Evolutionary conservation across 805 yeast genomes (phyloP).

Genomic region (Nakazawaea ernobii): DNA sequence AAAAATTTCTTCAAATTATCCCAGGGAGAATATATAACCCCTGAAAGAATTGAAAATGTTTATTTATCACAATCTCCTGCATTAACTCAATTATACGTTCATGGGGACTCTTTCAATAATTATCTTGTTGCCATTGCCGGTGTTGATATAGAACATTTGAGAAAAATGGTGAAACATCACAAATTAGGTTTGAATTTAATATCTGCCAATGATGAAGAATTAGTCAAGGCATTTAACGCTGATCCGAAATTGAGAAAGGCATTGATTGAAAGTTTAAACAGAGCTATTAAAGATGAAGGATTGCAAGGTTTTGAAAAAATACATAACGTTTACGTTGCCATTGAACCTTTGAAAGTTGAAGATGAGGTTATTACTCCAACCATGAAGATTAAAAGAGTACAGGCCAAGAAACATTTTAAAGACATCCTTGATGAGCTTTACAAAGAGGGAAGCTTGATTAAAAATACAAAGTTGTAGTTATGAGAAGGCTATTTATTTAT

Average conservation of each 20-base stretch:
- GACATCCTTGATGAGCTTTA: conserved; percentile 8
- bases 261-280: conserved; percentile 33
- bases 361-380: conserved; percentile 68
- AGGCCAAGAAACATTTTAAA: conserved; percentile 11
- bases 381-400: conserved; percentile 35
- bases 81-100: conserved; percentile 50
- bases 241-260: conserved; percentile 19
- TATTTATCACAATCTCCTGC: conserved; percentile 46
- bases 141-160: conserved; percentile 36
- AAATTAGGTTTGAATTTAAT: not conserved
- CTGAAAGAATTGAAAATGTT: conserved; percentile 41
- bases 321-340: conserved; percentile 43
- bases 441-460: conserved; percentile 13
- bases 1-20: conserved; percentile 58
- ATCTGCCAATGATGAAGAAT: not conserved
- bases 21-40: conserved; percentile 33
- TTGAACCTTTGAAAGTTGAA: conserved; percentile 59
- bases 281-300: conserved; percentile 25
- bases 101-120: conserved; percentile 57
- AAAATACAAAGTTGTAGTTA: conserved; percentile 6
- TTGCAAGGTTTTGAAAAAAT: conserved; percentile 62
- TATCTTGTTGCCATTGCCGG: conserved; percentile 60
- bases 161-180: not conserved
- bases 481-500: not conserved
- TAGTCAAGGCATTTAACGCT: not conserved